A percentile compares a stretch with the other conserved stretches of the same genome.
These are phyloP conservation scores for Hericium coralloides DNA, from an alignment of 768 basidiomycete genomes.

Conservation along the genomic window DNA sequence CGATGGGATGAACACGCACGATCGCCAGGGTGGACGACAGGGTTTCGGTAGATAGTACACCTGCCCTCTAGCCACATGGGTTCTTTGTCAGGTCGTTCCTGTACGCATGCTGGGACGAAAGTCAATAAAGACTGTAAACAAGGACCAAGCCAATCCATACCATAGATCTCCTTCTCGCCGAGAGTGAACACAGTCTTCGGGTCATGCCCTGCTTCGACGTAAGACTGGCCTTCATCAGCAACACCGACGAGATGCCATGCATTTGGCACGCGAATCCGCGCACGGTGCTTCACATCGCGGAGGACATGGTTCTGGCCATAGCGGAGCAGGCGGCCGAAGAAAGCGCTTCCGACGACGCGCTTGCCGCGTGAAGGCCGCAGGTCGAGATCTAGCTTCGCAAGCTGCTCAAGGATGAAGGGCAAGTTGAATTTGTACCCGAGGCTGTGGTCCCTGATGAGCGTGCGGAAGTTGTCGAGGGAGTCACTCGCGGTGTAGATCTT, in stretches of 20 bases:
- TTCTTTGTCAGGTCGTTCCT: background rate
- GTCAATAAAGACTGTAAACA: background rate
- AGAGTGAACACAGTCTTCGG: slow-evolving; percentile 6
- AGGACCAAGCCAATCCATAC: background rate
- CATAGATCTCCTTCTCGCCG: slow-evolving; percentile 1
- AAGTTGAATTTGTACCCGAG: slow-evolving; percentile 42
- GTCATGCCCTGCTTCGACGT: slow-evolving; percentile 21
- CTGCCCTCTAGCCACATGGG: slow-evolving; percentile 1
- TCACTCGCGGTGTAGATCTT: slow-evolving; percentile 52
- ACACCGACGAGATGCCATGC: slow-evolving; percentile 71
- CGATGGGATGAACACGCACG: slow-evolving; percentile 9
- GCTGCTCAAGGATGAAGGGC: slow-evolving; percentile 37
- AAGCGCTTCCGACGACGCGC: slow-evolving; percentile 41
- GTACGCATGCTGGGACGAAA: slow-evolving; percentile 4
- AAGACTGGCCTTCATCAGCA: slow-evolving; percentile 74
- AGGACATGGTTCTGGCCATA: slow-evolving; percentile 57
- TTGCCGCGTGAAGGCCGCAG: slow-evolving; percentile 28
- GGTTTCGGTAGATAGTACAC: slow-evolving; percentile 22
- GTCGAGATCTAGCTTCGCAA: slow-evolving; percentile 41
- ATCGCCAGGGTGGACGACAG: slow-evolving; percentile 27
- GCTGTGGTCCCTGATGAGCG: slow-evolving; percentile 39
- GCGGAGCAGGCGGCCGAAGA: slow-evolving; percentile 47
- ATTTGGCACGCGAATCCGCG: slow-evolving; percentile 61
- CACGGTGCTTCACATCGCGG: slow-evolving; percentile 66
- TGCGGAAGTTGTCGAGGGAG: slow-evolving; percentile 38